Evolutionary conservation across 768 basidiomycete genomes (phyloP), one percentile per base, ranked within the genome.

Genomic region (Chalciporus piperatus): DNA sequence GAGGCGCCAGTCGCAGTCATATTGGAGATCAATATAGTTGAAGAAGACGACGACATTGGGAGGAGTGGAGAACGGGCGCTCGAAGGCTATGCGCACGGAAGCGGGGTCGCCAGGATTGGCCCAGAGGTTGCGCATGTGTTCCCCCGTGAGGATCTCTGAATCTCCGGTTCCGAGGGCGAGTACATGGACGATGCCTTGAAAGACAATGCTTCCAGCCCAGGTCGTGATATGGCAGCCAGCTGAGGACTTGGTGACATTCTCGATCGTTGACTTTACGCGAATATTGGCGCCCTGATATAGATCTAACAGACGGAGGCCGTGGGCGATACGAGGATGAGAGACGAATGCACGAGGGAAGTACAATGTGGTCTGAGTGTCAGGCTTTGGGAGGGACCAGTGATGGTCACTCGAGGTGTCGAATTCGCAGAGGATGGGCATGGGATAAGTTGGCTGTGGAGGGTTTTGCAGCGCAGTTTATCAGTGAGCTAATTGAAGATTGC

Each of bases 321-420:
- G 57, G 3, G 57, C 13, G 32, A 62, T 35, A 28, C 60, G 57
- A 7, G 60, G 61, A 38, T n/a, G 57, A 16, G 58, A 45, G 17
- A 59, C 32, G 17, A 62, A 42, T 7, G 17, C 45, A 43, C 41
- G 51, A 28, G 61, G 52, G 33, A 62, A 62, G 12, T 8, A 43
- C 17, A 60, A 6, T 13, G 25, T 51, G 9, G 33, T 47, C 1
- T 19, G 14, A 22, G 54, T 62, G 42, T 62, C 57, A 13, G 19
- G 10, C 11, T 22, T 38, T 12, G 59, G 51, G 12, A 44, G 17
- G 32, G 19, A 9, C 30, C 8, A 0, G 16, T 35, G 30, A 35
- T 5, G 60, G 23, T 55, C 14, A 20, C 11, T 19, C 16, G 17
- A 3, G 4, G 56, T 61, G 28, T 58, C 35, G 33, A 61, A 61